These are phyloP conservation scores for Termitomyces sp. DNA, from an alignment of 768 basidiomycete genomes.

Conservation along the genomic window DNA sequence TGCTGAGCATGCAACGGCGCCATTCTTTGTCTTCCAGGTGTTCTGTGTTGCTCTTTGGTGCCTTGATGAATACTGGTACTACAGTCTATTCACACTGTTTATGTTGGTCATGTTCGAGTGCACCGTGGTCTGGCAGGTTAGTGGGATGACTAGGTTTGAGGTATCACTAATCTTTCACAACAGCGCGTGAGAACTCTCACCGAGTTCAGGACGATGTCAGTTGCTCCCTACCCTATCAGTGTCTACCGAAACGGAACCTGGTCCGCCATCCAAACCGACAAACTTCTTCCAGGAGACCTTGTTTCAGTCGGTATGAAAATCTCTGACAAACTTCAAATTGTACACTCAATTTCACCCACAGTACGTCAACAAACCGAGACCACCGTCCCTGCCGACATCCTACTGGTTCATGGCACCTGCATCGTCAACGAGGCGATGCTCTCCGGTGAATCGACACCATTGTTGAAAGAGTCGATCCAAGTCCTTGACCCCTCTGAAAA, in stretches of 20 bases:
- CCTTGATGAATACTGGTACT: constrained; percentile 99
- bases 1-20: constrained; percentile 93
- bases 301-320: constrained; percentile 64
- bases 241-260: constrained; percentile 81
- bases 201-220: constrained; percentile 97
- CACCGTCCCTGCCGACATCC: constrained; percentile 88
- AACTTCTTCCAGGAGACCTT: constrained; percentile 89
- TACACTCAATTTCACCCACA: constrained; percentile 24
- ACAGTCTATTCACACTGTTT: constrained; percentile 95
- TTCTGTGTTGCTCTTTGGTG: constrained; percentile 99
- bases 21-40: constrained; percentile 99
- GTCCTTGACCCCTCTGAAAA: constrained; percentile 71
- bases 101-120: constrained; percentile 99
- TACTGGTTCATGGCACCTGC: constrained; percentile 87
- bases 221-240: constrained; percentile 85
- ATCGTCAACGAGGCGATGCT: constrained; percentile 99
- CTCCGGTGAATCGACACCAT: constrained; percentile 95
- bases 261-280: constrained; percentile 78
- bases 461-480: constrained; percentile 94
- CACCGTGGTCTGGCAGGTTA: constrained; percentile 96
- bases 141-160: constrained; percentile 21
- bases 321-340: background rate
- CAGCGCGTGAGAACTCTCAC: constrained; percentile 91
- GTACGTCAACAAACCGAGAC: constrained; percentile 78
- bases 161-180: constrained; percentile 5